Conservation (phyloP, 495 filamentous ascomycete species). For the Clohesyomyces aquaticus region DNA sequence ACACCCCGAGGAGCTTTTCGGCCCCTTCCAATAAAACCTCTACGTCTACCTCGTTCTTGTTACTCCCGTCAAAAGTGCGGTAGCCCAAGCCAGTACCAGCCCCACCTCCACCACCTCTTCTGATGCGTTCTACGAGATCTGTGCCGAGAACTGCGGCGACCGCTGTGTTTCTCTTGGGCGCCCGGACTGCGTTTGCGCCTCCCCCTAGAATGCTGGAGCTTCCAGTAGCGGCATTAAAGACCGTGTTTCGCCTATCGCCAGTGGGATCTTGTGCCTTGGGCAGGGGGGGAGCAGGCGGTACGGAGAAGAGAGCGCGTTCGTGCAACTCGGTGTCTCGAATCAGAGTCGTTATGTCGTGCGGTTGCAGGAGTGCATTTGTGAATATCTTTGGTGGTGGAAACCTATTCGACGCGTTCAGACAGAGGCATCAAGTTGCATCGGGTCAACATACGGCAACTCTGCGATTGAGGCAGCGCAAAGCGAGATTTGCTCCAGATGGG, state of each 20-base stretch:
- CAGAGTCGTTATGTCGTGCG: conserved; percentile 87
- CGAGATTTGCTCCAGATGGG: conserved; percentile 88
- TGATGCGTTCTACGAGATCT: conserved; percentile 82
- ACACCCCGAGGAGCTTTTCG: conserved; percentile 87
- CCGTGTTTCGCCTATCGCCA: conserved; percentile 55
- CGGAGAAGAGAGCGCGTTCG: conserved; percentile 92
- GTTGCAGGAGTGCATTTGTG: conserved; percentile 86
- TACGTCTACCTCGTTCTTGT: conserved; percentile 76
- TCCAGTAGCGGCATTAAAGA: conserved; percentile 50
- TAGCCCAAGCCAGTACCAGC: conserved; percentile 46
- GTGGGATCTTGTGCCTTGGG: conserved; percentile 46
- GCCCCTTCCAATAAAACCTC: conserved; percentile 84
- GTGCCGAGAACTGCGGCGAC: conserved; percentile 87
- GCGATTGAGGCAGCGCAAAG: conserved; percentile 81
- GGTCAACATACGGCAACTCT: conserved; percentile 70
- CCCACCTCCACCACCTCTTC: conserved; percentile 57
- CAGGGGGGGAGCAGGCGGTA: conserved; percentile 67
- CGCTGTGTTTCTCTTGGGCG: conserved; percentile 75
- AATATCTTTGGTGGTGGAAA: conserved; percentile 94
- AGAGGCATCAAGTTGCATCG: not conserved
- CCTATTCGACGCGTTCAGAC: conserved; percentile 41
- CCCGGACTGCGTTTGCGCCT: conserved; percentile 56
- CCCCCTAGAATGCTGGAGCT: conserved; percentile 51
- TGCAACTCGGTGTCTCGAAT: conserved; percentile 96
- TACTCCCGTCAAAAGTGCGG: conserved; percentile 43